phyloP scores from a whole-genome alignment of 352 stramenopile genomes.

The Globisporangium recalcitrans region DNA sequence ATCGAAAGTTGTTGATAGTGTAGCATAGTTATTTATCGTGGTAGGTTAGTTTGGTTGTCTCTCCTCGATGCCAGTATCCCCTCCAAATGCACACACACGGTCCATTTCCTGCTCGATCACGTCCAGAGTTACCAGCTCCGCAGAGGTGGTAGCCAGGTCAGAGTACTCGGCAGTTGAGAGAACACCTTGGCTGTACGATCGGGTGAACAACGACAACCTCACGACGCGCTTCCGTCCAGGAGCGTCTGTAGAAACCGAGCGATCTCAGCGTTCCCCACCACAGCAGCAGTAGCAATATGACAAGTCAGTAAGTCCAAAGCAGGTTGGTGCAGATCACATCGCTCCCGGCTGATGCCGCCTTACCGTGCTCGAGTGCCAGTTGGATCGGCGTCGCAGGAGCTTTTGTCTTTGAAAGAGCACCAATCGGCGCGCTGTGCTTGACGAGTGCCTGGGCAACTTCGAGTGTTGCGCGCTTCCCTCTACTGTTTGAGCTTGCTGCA shows the following conservation, averaged over 20 bases:
- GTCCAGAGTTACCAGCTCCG: slow-evolving; percentile 21
- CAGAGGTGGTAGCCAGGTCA: no score
- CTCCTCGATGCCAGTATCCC: background rate
- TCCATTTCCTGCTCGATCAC: slow-evolving; percentile 43
- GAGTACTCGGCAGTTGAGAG: no score
- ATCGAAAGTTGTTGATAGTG: background rate
- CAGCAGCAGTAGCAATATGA: background rate
- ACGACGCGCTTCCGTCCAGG: background rate
- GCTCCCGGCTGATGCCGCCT: background rate
- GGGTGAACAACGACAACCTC: no score
- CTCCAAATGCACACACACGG: slow-evolving; percentile 25
- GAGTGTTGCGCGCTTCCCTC: background rate
- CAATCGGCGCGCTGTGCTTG: background rate
- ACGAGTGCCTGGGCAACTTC: background rate
- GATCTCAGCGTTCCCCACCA: background rate
- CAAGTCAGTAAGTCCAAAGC: background rate
- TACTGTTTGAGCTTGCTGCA: background rate
- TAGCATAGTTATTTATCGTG: background rate
- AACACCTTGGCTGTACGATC: no score
- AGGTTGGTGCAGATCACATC: background rate
- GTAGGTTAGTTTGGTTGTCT: background rate
- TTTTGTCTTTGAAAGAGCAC: background rate
- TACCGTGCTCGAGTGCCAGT: slow-evolving; percentile 2
- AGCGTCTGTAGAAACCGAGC: background rate
- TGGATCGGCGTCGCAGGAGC: background rate